Conservation (phyloP, 2,329 filamentous ascomycete species). For the Penicillium sp. region DNA sequence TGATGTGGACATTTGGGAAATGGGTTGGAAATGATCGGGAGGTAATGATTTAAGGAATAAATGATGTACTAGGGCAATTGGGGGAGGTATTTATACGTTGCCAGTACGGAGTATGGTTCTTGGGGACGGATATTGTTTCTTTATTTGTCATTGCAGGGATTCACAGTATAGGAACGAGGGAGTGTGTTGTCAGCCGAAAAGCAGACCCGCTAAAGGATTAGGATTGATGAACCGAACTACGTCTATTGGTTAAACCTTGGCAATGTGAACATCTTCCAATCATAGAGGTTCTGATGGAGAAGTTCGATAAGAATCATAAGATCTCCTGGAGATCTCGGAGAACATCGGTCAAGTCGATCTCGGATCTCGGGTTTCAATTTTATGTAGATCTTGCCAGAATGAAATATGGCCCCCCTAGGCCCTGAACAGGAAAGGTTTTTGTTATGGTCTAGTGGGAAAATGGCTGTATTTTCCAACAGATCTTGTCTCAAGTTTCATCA, state of each 20-base stretch:
- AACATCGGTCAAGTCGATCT: slow-evolving; percentile 3
- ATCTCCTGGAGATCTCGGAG: slow-evolving; percentile 1
- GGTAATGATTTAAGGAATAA: not conserved
- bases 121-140: not conserved
- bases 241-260: not conserved
- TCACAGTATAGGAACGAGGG: not conserved
- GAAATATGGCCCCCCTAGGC: too few species aligned
- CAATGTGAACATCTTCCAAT: not conserved
- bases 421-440: too few species aligned
- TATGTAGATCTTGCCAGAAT: not conserved
- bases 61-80: not conserved
- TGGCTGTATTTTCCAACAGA: too few species aligned
- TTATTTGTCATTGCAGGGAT: not conserved
- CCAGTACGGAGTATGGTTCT: not conserved
- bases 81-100: not conserved
- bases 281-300: not conserved
- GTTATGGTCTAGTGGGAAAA: too few species aligned
- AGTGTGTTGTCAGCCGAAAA: not conserved
- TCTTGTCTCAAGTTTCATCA: too few species aligned
- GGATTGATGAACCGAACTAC: not conserved
- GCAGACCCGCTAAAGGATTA: not conserved
- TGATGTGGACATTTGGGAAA: not conserved
- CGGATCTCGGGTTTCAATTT: not conserved
- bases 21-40: not conserved
- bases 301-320: not conserved